Conservation (phyloP, 768 basidiomycete genomes). For the Pisolithus orientalis region DNA sequence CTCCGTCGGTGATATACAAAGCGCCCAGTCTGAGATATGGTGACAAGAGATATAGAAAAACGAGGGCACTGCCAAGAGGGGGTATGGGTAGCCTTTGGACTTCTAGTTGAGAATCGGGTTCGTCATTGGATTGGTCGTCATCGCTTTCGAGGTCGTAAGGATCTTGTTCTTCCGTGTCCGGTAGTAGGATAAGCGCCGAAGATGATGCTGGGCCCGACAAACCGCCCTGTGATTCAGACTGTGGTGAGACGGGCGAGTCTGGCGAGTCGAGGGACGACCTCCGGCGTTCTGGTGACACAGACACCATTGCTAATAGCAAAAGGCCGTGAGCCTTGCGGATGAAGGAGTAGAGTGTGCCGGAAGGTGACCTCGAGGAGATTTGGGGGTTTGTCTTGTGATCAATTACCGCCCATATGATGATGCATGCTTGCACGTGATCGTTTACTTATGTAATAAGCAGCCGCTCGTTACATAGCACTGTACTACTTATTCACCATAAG, state of each 20-base stretch:
- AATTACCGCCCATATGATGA: too few relatives aligned
- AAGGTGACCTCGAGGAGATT: too few relatives aligned
- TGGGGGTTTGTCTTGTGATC: too few relatives aligned
- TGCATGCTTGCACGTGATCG: too few relatives aligned
- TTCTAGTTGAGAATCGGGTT: slow-evolving; percentile 21
- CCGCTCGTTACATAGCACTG: too few relatives aligned
- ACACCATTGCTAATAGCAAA: slow-evolving; percentile 1
- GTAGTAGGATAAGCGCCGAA: slow-evolving; percentile 59
- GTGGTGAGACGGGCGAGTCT: slow-evolving; percentile 2
- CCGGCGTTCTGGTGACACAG: slow-evolving; percentile 3
- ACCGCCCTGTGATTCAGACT: not conserved
- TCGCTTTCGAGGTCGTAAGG: slow-evolving; percentile 34
- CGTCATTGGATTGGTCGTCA: slow-evolving; percentile 30
- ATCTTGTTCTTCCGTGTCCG: slow-evolving; percentile 42
- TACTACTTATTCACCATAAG: too few relatives aligned
- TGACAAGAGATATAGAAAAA: slow-evolving; percentile 64
- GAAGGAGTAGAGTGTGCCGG: too few relatives aligned
- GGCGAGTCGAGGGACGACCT: slow-evolving; percentile 2
- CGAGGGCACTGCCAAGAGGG: slow-evolving; percentile 49
- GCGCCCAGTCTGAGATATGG: slow-evolving; percentile 71
- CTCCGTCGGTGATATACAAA: slow-evolving; percentile 47
- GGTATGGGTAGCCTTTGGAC: slow-evolving; percentile 21
- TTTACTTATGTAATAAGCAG: too few relatives aligned
- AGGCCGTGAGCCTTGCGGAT: too few relatives aligned
- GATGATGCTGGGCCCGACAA: slow-evolving; percentile 33